phyloP scores from a whole-genome alignment of 164 flowering plant genomes.

The Tinospora cordifolia region DNA sequence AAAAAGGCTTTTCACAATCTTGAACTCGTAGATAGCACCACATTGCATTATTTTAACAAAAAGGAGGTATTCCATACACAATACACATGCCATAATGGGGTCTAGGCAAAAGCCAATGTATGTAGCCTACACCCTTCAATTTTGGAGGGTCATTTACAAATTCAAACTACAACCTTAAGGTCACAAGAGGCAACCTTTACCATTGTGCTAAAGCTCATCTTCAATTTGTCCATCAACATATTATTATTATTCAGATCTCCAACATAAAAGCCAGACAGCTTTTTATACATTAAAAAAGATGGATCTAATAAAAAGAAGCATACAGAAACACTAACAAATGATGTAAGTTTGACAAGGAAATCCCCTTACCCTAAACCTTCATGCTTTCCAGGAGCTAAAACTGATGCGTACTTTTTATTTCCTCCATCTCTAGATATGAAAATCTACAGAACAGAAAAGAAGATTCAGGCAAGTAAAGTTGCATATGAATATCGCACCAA shows the following conservation, averaged over 20 bases:
- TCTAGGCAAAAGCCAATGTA: background rate
- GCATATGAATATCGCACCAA: background rate
- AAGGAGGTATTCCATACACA: background rate
- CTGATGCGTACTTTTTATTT: slow-evolving; percentile 81
- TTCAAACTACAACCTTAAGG: background rate
- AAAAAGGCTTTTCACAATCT: background rate
- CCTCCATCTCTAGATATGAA: slow-evolving; percentile 93
- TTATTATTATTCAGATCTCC: background rate
- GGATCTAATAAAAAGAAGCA: background rate
- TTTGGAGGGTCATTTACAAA: too few relatives aligned
- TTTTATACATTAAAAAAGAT: background rate
- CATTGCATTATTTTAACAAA: background rate
- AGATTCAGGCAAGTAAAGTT: slow-evolving; percentile 4
- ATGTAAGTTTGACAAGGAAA: background rate
- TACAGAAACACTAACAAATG: background rate
- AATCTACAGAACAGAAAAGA: slow-evolving; percentile 46
- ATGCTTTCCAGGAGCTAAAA: slow-evolving; percentile 93
- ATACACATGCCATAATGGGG: background rate
- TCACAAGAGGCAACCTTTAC: background rate
- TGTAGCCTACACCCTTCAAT: background rate
- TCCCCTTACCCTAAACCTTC: slow-evolving; percentile 82
- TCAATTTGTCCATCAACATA: background rate
- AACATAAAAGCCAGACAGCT: background rate
- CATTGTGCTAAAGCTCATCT: background rate
- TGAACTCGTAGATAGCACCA: background rate